These are phyloP conservation scores for Chamaenerion angustifolium DNA, from an alignment of 345 rosid genomes.

Conservation along the genomic window DNA sequence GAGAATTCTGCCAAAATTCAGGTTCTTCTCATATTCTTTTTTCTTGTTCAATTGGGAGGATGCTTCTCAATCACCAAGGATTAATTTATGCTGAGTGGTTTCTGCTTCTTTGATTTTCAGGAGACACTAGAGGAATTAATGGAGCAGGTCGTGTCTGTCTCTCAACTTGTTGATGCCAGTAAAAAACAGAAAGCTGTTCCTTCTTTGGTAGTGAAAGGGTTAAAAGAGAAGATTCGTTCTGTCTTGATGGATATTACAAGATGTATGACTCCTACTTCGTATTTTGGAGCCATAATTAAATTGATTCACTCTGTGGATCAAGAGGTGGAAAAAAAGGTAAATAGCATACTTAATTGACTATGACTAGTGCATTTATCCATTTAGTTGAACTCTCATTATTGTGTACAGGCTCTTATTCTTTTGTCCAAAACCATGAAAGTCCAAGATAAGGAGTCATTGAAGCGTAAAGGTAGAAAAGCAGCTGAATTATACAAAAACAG, in stretches of 20 bases:
- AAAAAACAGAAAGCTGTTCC: constrained; percentile 30
- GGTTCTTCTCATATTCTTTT: constrained; percentile 24
- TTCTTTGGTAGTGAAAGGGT: constrained; percentile 29
- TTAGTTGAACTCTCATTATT: too few species aligned
- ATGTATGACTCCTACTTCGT: constrained; percentile 51
- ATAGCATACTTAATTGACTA: not conserved
- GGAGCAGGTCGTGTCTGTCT: constrained; percentile 48
- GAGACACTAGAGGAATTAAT: constrained; percentile 52
- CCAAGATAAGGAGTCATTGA: constrained; percentile 24
- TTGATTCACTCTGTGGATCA: constrained; percentile 50
- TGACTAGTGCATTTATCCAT: too few species aligned
- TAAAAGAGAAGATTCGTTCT: constrained; percentile 38
- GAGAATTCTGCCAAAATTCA: constrained; percentile 52
- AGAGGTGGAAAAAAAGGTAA: constrained; percentile 64
- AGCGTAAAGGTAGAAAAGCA: constrained; percentile 31
- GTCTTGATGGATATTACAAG: constrained; percentile 44
- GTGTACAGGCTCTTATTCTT: constrained; percentile 62
- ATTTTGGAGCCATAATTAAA: constrained; percentile 51
- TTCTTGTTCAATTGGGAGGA: not conserved
- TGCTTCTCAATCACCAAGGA: too few species aligned
- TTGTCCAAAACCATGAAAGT: constrained; percentile 52
- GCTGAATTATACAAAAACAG: constrained; percentile 13
- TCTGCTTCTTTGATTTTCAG: constrained; percentile 22
- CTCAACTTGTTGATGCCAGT: constrained; percentile 33
- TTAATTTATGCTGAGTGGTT: not conserved